A percentile compares a stretch with the other conserved stretches of the same genome.
These are phyloP conservation scores for Trichomonas vaginalis DNA, from an alignment of 208 protist genomes.

Conservation along the genomic window DNA sequence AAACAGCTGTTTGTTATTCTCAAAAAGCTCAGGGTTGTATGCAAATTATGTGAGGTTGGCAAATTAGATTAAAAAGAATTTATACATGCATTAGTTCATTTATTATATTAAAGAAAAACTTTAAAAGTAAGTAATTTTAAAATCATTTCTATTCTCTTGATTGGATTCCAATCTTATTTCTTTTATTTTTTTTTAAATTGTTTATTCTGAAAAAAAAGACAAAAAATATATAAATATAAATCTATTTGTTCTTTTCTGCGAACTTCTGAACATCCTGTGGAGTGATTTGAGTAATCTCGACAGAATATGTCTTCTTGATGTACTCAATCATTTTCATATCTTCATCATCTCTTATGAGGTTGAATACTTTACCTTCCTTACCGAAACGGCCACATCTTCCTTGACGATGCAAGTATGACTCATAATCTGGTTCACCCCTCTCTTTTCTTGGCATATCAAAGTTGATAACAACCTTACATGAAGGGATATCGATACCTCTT, in stretches of 20 bases:
- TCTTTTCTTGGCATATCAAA: constrained; percentile 75
- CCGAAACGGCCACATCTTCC: constrained; percentile 85
- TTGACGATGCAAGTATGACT: constrained; percentile 59
- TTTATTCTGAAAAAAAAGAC: too few relatives aligned
- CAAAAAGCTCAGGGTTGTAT: too few relatives aligned
- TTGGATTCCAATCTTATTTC: too few relatives aligned
- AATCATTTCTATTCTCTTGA: too few relatives aligned
- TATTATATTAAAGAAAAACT: too few relatives aligned
- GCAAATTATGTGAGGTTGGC: too few relatives aligned
- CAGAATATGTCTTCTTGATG: neutral
- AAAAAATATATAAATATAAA: too few relatives aligned
- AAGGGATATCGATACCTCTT: constrained; percentile 73
- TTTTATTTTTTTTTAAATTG: too few relatives aligned
- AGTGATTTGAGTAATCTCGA: neutral
- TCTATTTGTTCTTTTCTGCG: neutral
- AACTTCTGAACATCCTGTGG: neutral
- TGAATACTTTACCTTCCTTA: constrained; percentile 31
- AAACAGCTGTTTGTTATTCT: too few relatives aligned
- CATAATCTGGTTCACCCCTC: neutral
- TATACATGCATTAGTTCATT: too few relatives aligned
- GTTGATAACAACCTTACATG: constrained; percentile 87
- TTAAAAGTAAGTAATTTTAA: too few relatives aligned
- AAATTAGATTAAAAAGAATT: too few relatives aligned
- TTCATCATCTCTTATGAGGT: neutral
- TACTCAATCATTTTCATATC: neutral